Percentiles rank a stretch among this genome's conserved stretches.
phyloP scores from a whole-genome alignment of 1,284 basidiomycete genomes.

The Puccinia polysora region DNA sequence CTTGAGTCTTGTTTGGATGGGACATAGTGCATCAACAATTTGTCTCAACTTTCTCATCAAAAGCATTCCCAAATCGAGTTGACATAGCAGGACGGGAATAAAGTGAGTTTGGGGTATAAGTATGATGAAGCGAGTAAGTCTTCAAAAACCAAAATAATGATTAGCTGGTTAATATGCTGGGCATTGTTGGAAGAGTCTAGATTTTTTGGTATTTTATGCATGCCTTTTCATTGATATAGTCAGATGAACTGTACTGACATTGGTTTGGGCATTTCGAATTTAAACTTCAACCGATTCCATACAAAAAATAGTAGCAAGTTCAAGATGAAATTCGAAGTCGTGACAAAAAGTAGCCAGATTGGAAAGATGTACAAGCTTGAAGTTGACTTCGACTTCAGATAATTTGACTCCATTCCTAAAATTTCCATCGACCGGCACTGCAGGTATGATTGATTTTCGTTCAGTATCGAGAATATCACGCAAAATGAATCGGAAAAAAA shows the following conservation, averaged over 20 bases:
- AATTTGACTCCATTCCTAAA: constrained; percentile 1
- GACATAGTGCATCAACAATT: background rate
- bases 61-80: constrained; percentile 22
- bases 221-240: too few relatives aligned
- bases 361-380: constrained; percentile 21
- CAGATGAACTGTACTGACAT: background rate
- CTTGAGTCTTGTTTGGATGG: background rate
- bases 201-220: too few relatives aligned
- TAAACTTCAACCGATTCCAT: constrained; percentile 19
- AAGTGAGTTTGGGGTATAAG: constrained; percentile 29
- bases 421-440: constrained; percentile 35
- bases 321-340: constrained; percentile 10
- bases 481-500: background rate
- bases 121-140: constrained; percentile 8
- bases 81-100: background rate
- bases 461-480: background rate
- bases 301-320: constrained; percentile 17
- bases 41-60: constrained; percentile 29
- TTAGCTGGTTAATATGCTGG: background rate
- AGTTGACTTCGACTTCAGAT: background rate
- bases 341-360: constrained; percentile 28
- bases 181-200: background rate
- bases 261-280: constrained; percentile 3
- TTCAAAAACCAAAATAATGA: background rate
- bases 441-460: background rate